These are phyloP conservation scores for Geoglossum cookeanum DNA, from an alignment of 2,329 filamentous ascomycete species.

Conservation along the genomic window DNA sequence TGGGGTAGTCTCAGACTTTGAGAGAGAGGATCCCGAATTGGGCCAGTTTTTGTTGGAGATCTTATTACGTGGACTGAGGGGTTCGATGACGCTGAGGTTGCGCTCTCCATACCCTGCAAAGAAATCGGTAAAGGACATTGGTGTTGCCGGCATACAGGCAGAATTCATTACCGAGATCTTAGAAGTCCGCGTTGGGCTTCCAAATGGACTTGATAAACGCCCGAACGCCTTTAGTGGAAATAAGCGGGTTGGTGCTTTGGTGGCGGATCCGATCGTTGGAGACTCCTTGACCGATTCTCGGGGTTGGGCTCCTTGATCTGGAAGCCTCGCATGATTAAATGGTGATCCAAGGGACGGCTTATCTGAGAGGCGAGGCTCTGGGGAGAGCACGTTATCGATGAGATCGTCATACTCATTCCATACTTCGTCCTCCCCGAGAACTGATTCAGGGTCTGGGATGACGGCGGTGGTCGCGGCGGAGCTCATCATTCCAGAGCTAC, in stretches of 20 bases:
- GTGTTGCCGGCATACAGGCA: conserved; percentile 21
- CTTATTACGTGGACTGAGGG: conserved; percentile 11
- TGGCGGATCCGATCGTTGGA: background rate
- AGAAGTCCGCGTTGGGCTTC: conserved; percentile 25
- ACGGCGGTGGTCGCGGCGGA: conserved; percentile 45
- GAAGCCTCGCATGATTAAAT: background rate
- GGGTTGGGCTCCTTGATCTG: background rate
- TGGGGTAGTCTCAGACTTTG: conserved; percentile 8
- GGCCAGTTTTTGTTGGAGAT: conserved; percentile 9
- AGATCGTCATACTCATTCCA: conserved; percentile 93
- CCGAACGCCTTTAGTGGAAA: background rate
- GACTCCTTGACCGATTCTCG: background rate
- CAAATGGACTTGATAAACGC: background rate
- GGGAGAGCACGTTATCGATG: conserved; percentile 47
- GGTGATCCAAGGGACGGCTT: background rate
- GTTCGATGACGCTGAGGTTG: conserved; percentile 15
- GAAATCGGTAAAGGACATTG: conserved; percentile 24
- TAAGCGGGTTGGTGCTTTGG: background rate
- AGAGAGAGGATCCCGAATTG: conserved; percentile 5
- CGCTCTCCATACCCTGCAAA: conserved; percentile 9
- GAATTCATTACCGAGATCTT: conserved; percentile 14
- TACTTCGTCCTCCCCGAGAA: conserved; percentile 62
- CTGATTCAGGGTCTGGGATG: conserved; percentile 40
- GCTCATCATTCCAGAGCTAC: conserved; percentile 40
- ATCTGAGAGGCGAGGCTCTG: conserved; percentile 10